A percentile compares a stretch with the other conserved stretches of the same genome.
phyloP scores from a whole-genome alignment of 495 filamentous ascomycete species.

The Viridothelium virens region DNA sequence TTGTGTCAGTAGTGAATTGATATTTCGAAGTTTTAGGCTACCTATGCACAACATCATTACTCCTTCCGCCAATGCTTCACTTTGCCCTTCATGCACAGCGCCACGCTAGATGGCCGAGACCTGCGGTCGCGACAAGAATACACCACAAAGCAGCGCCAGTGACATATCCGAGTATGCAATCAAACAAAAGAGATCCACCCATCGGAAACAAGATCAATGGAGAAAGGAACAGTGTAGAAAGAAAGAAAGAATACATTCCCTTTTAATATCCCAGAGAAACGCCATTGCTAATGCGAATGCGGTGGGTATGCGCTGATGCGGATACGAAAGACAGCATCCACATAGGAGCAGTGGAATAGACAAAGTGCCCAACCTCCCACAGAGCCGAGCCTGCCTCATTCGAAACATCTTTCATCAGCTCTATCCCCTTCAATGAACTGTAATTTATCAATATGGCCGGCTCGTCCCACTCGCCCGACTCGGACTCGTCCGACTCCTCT shows the following conservation, averaged over 20 bases:
- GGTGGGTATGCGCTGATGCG: not conserved
- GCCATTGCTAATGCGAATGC: conserved; percentile 11
- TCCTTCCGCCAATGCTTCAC: not conserved
- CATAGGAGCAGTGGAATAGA: not conserved
- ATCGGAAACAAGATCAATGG: not conserved
- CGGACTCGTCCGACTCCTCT: conserved; percentile 54
- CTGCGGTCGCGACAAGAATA: not conserved
- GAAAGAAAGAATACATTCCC: conserved; percentile 5
- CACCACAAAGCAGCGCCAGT: not conserved
- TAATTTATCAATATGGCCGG: not conserved
- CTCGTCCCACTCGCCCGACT: conserved; percentile 43
- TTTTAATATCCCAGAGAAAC: conserved; percentile 1
- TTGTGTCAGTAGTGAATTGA: not conserved
- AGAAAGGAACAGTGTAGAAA: not conserved
- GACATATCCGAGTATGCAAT: not conserved
- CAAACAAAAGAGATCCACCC: not conserved
- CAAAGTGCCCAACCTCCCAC: not conserved
- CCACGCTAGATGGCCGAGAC: not conserved
- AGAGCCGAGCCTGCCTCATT: not conserved
- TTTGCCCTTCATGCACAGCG: not conserved
- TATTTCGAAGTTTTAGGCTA: not conserved
- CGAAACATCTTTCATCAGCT: not conserved
- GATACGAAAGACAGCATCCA: not conserved
- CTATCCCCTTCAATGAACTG: not conserved
- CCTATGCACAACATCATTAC: conserved; percentile 5